Percentiles rank a stretch among this genome's conserved stretches.
Conservation (phyloP, 2,329 filamentous ascomycete genomes). For the Sphaerulina musiva region DNA sequence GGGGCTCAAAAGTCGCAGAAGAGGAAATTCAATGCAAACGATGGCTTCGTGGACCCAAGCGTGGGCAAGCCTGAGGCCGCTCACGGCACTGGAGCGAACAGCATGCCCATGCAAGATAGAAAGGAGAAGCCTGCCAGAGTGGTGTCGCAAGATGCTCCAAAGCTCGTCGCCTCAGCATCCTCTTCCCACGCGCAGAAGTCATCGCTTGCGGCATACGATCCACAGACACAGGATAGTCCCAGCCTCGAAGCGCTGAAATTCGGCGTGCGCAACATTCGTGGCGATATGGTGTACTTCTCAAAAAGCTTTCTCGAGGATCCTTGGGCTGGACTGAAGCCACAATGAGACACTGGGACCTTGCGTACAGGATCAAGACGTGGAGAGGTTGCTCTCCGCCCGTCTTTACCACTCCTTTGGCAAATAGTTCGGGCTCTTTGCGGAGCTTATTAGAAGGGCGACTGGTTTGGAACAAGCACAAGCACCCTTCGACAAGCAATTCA, state of each 20-base stretch:
- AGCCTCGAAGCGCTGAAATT: slow-evolving; percentile 35
- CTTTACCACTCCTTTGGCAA: not conserved
- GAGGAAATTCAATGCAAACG: slow-evolving; percentile 58
- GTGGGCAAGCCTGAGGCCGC: slow-evolving; percentile 33
- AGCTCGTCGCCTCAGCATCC: not conserved
- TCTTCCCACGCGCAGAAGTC: not conserved
- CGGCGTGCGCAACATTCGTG: slow-evolving; percentile 44
- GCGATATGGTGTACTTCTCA: slow-evolving; percentile 64
- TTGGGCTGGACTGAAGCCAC: slow-evolving; percentile 44
- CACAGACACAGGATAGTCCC: slow-evolving; percentile 11
- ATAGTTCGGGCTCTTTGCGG: too few relatives aligned
- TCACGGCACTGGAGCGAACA: slow-evolving; percentile 25
- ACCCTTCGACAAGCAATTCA: too few relatives aligned
- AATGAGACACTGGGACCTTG: not conserved
- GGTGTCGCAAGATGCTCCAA: too few relatives aligned
- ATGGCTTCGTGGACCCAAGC: slow-evolving; percentile 43
- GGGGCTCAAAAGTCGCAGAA: slow-evolving; percentile 61
- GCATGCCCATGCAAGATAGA: slow-evolving; percentile 19
- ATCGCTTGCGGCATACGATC: not conserved
- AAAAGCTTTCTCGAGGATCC: slow-evolving; percentile 65
- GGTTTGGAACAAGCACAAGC: too few relatives aligned
- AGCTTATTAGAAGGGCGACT: too few relatives aligned
- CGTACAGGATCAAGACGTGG: not conserved
- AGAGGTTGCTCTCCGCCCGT: not conserved
- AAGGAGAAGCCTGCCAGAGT: not conserved